A percentile compares a stretch with the other conserved stretches of the same genome.
phyloP scores from a whole-genome alignment of 163 green algal species.

The Smithsoniella earleae region DNA sequence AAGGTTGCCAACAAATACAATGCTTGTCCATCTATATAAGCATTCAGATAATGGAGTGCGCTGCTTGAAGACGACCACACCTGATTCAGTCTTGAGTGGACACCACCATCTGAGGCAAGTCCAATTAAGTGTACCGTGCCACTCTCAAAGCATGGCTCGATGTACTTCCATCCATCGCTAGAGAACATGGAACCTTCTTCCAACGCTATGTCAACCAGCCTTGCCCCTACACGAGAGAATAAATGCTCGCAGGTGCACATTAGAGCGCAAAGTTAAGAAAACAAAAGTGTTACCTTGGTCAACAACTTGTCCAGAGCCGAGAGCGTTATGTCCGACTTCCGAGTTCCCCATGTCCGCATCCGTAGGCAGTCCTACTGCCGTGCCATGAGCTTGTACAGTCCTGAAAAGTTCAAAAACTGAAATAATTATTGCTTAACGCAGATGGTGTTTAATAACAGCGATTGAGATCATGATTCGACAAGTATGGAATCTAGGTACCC shows the following conservation, averaged over 20 bases:
- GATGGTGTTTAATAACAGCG: not conserved
- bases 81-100: slow-evolving; percentile 84
- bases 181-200: slow-evolving; percentile 64
- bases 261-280: too few relatives aligned
- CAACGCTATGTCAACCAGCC: slow-evolving; percentile 79
- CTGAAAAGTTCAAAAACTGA: slow-evolving; percentile 42
- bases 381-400: slow-evolving; percentile 73
- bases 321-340: slow-evolving; percentile 85
- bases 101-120: slow-evolving; percentile 83
- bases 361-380: slow-evolving; percentile 79
- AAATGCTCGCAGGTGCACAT: not conserved
- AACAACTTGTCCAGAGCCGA: slow-evolving; percentile 80
- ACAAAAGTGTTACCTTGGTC: slow-evolving; percentile 78
- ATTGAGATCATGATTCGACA: not conserved
- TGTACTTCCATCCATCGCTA: slow-evolving; percentile 70
- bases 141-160: slow-evolving; percentile 54
- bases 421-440: slow-evolving; percentile 29
- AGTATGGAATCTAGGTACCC: not conserved
- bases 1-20: too few relatives aligned
- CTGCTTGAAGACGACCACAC: too few relatives aligned
- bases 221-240: slow-evolving; percentile 35
- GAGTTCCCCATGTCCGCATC: slow-evolving; percentile 85
- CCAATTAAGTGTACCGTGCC: slow-evolving; percentile 90
- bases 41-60: too few relatives aligned
- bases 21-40: too few relatives aligned